Evolutionary conservation across 1,139 yeast species (phyloP).

Genomic region (Sugiyamaella pinicola): DNA sequence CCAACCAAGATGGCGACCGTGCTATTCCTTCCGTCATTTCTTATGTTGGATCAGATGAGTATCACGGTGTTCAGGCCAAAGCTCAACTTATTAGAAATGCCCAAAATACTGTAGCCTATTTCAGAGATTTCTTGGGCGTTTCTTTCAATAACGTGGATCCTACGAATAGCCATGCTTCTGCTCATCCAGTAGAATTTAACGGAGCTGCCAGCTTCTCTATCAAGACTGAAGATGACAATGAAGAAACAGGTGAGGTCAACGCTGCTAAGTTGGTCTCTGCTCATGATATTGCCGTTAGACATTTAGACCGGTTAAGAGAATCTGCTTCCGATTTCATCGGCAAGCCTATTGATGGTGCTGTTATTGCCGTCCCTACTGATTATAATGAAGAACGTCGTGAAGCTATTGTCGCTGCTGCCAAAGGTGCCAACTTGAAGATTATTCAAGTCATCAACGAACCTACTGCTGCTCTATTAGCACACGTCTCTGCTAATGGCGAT

Average conservation of each 20-base stretch:
- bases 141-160: slow-evolving; percentile 69
- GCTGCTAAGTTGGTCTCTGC: slow-evolving; percentile 57
- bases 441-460: slow-evolving; percentile 93
- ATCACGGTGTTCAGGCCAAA: slow-evolving; percentile 95
- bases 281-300: slow-evolving; percentile 81
- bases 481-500: slow-evolving; percentile 49
- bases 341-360: slow-evolving; percentile 75
- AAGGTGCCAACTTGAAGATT: slow-evolving; percentile 73
- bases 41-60: slow-evolving; percentile 92
- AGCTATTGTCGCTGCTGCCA: slow-evolving; percentile 63
- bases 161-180: slow-evolving; percentile 60
- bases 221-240: slow-evolving; percentile 45
- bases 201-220: slow-evolving; percentile 74
- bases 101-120: slow-evolving; percentile 80
- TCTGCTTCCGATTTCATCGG: slow-evolving; percentile 97
- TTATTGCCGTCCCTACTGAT: slow-evolving; percentile 89
- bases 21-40: slow-evolving; percentile 91
- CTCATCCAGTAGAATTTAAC: slow-evolving; percentile 71
- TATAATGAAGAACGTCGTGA: slow-evolving; percentile 73
- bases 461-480: slow-evolving; percentile 85
- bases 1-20: slow-evolving; percentile 99
- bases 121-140: slow-evolving; percentile 90
- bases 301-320: slow-evolving; percentile 72
- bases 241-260: slow-evolving; percentile 36
- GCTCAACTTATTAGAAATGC: slow-evolving; percentile 93